These are phyloP conservation scores for Tetrapisispora fleetii DNA, from an alignment of 805 yeast species.

Conservation along the genomic window DNA sequence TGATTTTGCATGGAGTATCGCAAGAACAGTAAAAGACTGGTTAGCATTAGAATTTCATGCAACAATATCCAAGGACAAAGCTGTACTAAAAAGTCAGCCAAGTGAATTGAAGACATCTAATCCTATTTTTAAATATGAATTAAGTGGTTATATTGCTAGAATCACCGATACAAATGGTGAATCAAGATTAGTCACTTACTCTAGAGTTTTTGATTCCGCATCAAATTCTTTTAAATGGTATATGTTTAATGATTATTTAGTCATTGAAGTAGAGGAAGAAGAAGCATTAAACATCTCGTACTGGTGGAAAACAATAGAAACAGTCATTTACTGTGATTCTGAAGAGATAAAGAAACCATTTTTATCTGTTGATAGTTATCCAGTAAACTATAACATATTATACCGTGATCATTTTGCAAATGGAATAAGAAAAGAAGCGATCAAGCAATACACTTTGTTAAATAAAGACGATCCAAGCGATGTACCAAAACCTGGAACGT, in stretches of 20 bases:
- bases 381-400: slow-evolving; percentile 53
- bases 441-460: slow-evolving; percentile 57
- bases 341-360: slow-evolving; percentile 33
- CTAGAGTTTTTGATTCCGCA: slow-evolving; percentile 34
- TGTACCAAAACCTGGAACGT: slow-evolving; percentile 63
- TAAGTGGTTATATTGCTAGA: slow-evolving; percentile 63
- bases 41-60: slow-evolving; percentile 51
- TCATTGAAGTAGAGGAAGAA: slow-evolving; percentile 56
- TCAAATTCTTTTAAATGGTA: slow-evolving; percentile 46
- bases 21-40: slow-evolving; percentile 47
- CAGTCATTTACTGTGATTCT: slow-evolving; percentile 52
- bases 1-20: slow-evolving; percentile 43
- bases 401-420: slow-evolving; percentile 68
- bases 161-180: slow-evolving; percentile 47
- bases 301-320: slow-evolving; percentile 79
- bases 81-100: slow-evolving; percentile 27
- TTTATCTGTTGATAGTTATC: slow-evolving; percentile 41
- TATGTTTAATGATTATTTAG: slow-evolving; percentile 86
- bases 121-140: slow-evolving; percentile 41
- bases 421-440: slow-evolving; percentile 48
- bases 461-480: slow-evolving; percentile 59
- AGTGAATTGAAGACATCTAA: slow-evolving; percentile 22
- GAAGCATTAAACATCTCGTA: slow-evolving; percentile 67
- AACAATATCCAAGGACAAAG: slow-evolving; percentile 31
- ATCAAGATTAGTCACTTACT: slow-evolving; percentile 49